A percentile compares a stretch with the other conserved stretches of the same genome.
Conservation (phyloP, 2,329 filamentous ascomycete species). For the Talaromyces islandicus region DNA sequence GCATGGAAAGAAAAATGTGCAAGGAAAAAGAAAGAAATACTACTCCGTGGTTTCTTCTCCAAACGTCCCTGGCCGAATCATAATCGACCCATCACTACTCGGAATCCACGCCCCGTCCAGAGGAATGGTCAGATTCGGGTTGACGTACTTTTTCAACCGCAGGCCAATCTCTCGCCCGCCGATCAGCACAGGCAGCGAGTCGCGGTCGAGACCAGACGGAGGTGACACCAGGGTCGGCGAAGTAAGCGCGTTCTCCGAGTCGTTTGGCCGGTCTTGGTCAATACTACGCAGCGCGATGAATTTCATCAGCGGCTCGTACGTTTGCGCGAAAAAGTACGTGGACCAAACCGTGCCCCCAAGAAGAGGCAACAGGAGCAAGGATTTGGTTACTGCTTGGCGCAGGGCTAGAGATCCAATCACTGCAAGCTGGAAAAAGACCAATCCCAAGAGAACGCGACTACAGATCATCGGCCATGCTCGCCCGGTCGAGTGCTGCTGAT, state of each 20-base stretch:
- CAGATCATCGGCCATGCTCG: conserved; percentile 96
- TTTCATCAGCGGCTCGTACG: conserved; percentile 81
- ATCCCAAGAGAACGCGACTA: conserved; percentile 77
- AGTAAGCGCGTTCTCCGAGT: conserved; percentile 28
- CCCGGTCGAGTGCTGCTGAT: conserved; percentile 84
- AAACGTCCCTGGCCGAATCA: conserved; percentile 2
- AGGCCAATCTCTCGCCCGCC: conserved; percentile 35
- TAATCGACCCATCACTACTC: conserved; percentile 15
- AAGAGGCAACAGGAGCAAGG: conserved; percentile 68
- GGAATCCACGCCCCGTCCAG: conserved; percentile 41
- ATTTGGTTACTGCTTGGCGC: conserved; percentile 65
- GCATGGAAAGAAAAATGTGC: not conserved
- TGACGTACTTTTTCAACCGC: conserved; percentile 41
- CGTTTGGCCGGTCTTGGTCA: conserved; percentile 53
- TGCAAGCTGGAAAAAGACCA: conserved; percentile 83
- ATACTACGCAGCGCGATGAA: conserved; percentile 91
- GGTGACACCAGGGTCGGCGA: conserved; percentile 34
- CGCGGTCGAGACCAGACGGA: conserved; percentile 38
- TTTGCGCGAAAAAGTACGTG: conserved; percentile 69
- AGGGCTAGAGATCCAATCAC: conserved; percentile 82
- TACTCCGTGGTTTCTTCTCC: conserved; percentile 1
- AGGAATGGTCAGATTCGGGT: conserved; percentile 40
- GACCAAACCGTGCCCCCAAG: conserved; percentile 82
- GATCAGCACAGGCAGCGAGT: conserved; percentile 35
- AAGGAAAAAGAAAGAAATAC: not conserved